These are phyloP conservation scores for Coffea eugenioides DNA, from an alignment of 257 asterid genomes.

Conservation along the genomic window DNA sequence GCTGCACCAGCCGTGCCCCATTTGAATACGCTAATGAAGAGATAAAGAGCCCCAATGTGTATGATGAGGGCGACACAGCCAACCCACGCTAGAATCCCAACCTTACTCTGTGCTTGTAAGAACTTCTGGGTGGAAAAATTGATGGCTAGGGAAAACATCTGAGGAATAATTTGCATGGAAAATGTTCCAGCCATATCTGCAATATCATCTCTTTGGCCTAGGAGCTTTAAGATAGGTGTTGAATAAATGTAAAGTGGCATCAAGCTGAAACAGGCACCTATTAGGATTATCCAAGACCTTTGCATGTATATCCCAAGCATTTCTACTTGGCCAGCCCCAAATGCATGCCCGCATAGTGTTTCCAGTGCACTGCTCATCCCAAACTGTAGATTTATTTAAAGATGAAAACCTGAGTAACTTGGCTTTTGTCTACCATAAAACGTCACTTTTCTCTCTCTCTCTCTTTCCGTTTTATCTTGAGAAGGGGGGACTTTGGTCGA, in stretches of 20 bases:
- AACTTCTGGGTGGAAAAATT: conserved; percentile 91
- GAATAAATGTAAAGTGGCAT: conserved; percentile 73
- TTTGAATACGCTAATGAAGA: conserved; percentile 56
- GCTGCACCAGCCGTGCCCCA: conserved; percentile 98
- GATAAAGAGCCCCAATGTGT: conserved; percentile 42
- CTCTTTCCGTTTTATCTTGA: neutral
- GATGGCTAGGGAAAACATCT: conserved; percentile 66
- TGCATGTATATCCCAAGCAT: conserved; percentile 88
- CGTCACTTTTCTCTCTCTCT: neutral
- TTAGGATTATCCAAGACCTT: conserved; percentile 79
- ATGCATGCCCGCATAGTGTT: conserved; percentile 93
- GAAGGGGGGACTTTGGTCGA: too few species aligned
- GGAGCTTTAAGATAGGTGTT: conserved; percentile 51
- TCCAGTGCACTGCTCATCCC: conserved; percentile 98
- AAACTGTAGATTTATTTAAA: conserved; percentile 41
- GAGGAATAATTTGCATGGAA: conserved; percentile 71
- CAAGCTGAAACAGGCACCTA: conserved; percentile 54
- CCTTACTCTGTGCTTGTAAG: conserved; percentile 86
- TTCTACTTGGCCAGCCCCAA: conserved; percentile 80
- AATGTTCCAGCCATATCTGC: conserved; percentile 80
- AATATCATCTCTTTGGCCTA: conserved; percentile 77
- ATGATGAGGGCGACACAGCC: conserved; percentile 57
- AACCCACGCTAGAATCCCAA: conserved; percentile 72
- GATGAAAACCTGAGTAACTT: neutral
- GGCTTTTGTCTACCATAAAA: neutral